Evolutionary conservation across 2,329 filamentous ascomycete species (phyloP), one percentile per base, ranked within the genome.

Genomic region (Bertia moriformis): DNA sequence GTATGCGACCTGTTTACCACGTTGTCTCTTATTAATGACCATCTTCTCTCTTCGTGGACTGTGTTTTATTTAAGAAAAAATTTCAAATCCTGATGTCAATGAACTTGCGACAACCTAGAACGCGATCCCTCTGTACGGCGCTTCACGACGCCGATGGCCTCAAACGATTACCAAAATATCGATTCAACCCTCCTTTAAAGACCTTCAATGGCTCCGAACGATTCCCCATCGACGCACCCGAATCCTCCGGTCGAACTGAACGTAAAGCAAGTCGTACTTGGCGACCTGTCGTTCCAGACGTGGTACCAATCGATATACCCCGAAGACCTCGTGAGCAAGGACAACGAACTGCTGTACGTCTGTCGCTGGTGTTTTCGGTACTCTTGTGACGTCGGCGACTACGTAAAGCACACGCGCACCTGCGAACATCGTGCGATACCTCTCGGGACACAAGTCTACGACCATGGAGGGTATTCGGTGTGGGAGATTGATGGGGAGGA

Each of bases 291-390:
- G 41, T 75, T 80, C 54, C 69, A 71, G 51, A 72, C 75, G 18
- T 78, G 73, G 72, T 79, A 73, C 53, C 73, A 74, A 38, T 78
- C 73, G 4, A 75, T 78, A 50, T 80, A 79, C 50, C 73, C 75
- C 0, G 73, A 78, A 50, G 73, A 73, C 38, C 55, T 64, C 20
- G 59, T 64, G 36, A 51, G 51, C 41, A 62, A 59, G 43, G 55
- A 61, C 27, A 53, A 56, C 32, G 60, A 63, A 32, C 49, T 65
- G 42, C 57, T 79, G 15, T 73, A 73, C 48, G 70, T 79, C 24
- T 80, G 75, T 54, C 67, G 71, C 41, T 73, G 69, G 67, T 80
- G 75, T 54, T 79, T 79, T 52, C 69, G 71, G 46, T 80, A 80
- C 51, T 69, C 68, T 37, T 61, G 60, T 41, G 54, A 61, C 41